These are phyloP conservation scores for Athelia psychrophila DNA, from an alignment of 1,284 basidiomycete species.

Conservation along the genomic window DNA sequence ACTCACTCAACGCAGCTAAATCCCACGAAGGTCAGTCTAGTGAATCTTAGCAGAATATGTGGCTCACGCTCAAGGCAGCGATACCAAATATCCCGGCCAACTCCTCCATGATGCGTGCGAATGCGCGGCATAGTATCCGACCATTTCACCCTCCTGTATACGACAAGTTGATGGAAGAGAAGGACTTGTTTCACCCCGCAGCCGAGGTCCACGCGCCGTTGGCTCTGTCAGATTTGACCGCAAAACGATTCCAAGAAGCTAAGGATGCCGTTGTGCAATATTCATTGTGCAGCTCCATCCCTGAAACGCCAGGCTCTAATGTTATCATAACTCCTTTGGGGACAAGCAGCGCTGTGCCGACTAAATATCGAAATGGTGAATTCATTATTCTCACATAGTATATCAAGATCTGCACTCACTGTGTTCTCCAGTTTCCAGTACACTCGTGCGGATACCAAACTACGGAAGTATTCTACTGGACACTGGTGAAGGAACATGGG, in stretches of 20 bases:
- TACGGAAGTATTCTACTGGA: constrained; percentile 82
- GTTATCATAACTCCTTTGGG: constrained; percentile 80
- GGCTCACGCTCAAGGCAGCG: constrained; percentile 24
- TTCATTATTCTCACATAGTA: constrained; percentile 1
- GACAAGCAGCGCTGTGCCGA: constrained; percentile 86
- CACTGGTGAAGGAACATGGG: constrained; percentile 89
- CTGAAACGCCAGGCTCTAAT: constrained; percentile 49
- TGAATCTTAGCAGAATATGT: not conserved
- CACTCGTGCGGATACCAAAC: constrained; percentile 67
- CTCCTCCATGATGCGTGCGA: constrained; percentile 34
- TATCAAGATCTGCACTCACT: constrained; percentile 1
- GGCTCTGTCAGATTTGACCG: constrained; percentile 32
- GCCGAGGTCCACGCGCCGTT: constrained; percentile 26
- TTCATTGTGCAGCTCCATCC: constrained; percentile 3
- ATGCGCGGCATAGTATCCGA: constrained; percentile 37
- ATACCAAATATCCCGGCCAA: constrained; percentile 48
- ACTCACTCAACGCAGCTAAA: constrained; percentile 35
- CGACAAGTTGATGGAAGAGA: constrained; percentile 27
- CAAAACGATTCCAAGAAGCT: constrained; percentile 33
- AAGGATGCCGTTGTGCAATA: constrained; percentile 23
- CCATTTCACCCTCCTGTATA: constrained; percentile 40
- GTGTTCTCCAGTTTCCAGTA: constrained; percentile 62
- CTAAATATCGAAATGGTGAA: constrained; percentile 81
- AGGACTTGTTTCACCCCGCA: constrained; percentile 49
- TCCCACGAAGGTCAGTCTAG: constrained; percentile 29